A percentile compares a stretch with the other conserved stretches of the same genome.
These are phyloP conservation scores for Royoungia palumana DNA, from an alignment of 768 basidiomycete genomes.

Conservation along the genomic window DNA sequence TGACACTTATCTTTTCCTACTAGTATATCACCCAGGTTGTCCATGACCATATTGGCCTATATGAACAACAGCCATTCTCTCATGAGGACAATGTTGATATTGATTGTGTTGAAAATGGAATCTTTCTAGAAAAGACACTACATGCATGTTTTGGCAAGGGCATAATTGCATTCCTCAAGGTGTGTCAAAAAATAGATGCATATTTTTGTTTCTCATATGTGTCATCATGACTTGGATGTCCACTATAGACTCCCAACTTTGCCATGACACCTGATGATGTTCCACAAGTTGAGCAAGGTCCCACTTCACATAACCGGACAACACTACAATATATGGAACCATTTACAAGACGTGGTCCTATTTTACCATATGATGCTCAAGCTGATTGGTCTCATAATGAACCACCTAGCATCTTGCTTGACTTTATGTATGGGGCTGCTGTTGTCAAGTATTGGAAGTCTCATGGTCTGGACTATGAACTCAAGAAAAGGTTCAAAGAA, in stretches of 20 bases:
- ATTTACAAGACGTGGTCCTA: background rate
- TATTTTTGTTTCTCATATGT: background rate
- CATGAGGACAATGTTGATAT: background rate
- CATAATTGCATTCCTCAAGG: background rate
- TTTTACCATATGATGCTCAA: background rate
- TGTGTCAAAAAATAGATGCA: background rate
- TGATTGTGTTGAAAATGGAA: background rate
- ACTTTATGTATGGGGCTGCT: background rate
- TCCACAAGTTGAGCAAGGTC: background rate
- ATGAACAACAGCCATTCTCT: background rate
- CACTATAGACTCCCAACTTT: background rate
- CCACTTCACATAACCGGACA: background rate
- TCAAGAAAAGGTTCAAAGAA: background rate
- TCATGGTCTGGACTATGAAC: background rate
- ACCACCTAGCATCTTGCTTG: background rate
- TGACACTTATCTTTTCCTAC: background rate
- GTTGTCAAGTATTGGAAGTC: background rate
- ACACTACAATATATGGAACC: background rate
- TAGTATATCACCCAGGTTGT: constrained; percentile 1
- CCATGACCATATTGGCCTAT: background rate
- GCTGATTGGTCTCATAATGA: background rate
- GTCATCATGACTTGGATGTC: background rate
- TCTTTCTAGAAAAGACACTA: background rate
- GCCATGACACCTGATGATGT: background rate
- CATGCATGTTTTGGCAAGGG: background rate